Evolutionary conservation across 1,284 basidiomycete species (phyloP).

Genomic region (Ceratobasidium sp.): DNA sequence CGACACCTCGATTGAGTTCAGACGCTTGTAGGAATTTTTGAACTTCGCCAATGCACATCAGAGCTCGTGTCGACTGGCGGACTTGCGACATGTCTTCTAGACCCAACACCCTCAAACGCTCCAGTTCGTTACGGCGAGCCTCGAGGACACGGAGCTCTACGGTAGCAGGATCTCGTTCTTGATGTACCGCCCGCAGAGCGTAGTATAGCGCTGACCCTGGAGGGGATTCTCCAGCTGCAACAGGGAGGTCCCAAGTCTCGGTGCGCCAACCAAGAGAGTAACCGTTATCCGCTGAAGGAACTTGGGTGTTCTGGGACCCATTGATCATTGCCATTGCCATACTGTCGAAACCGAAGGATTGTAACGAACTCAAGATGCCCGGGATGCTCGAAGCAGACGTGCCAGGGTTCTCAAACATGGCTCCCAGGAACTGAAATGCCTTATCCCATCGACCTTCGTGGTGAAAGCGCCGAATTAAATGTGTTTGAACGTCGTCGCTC

Average conservation of each 20-base stretch:
- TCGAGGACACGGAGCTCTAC: conserved; percentile 60
- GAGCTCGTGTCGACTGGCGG: conserved; percentile 65
- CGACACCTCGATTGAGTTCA: background rate
- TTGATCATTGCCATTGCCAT: conserved; percentile 73
- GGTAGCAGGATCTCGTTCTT: conserved; percentile 64
- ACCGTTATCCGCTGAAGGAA: conserved; percentile 60
- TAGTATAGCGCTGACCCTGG: conserved; percentile 73
- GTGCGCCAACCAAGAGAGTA: conserved; percentile 90
- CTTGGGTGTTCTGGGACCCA: conserved; percentile 50
- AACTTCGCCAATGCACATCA: conserved; percentile 82
- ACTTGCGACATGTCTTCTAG: conserved; percentile 80
- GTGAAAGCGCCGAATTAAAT: conserved; percentile 83
- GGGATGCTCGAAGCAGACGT: conserved; percentile 55
- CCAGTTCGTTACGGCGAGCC: conserved; percentile 67
- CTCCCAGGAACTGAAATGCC: conserved; percentile 89
- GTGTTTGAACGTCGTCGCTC: conserved; percentile 67
- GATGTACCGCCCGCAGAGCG: conserved; percentile 77
- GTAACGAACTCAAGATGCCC: conserved; percentile 76
- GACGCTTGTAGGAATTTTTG: conserved; percentile 45
- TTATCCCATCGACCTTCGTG: conserved; percentile 93
- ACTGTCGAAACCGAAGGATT: conserved; percentile 85
- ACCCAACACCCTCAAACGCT: conserved; percentile 68
- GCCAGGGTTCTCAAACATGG: conserved; percentile 70
- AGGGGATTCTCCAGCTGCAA: conserved; percentile 57
- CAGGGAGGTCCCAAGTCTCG: conserved; percentile 89